Percentiles rank a stretch among this genome's conserved stretches.
phyloP scores from a whole-genome alignment of 2,329 filamentous ascomycete species.

The Stemphylium beticola region DNA sequence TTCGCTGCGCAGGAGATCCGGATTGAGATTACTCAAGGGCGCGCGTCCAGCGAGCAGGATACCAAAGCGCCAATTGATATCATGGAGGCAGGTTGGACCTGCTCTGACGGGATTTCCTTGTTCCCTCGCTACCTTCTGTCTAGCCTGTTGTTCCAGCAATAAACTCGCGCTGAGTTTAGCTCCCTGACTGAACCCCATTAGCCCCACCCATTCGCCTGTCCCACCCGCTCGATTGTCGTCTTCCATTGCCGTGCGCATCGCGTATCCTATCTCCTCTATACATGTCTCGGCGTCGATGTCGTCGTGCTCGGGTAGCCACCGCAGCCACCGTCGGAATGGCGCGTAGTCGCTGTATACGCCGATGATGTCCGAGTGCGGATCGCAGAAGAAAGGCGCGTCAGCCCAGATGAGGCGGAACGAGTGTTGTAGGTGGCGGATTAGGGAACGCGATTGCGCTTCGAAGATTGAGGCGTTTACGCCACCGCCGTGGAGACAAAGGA shows the following conservation, averaged over 20 bases:
- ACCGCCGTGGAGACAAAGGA: slow-evolving; percentile 83
- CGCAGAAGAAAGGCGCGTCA: slow-evolving; percentile 70
- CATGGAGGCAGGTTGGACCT: slow-evolving; percentile 34
- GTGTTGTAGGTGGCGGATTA: slow-evolving; percentile 57
- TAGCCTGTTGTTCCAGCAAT: slow-evolving; percentile 65
- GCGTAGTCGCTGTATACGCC: slow-evolving; percentile 69
- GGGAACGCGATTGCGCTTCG: slow-evolving; percentile 67
- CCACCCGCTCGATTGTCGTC: slow-evolving; percentile 51
- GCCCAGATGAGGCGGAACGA: slow-evolving; percentile 75
- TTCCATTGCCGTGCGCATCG: slow-evolving; percentile 53
- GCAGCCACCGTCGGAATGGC: slow-evolving; percentile 70
- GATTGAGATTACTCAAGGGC: slow-evolving; percentile 63
- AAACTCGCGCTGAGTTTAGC: slow-evolving; percentile 56
- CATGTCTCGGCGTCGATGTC: slow-evolving; percentile 58
- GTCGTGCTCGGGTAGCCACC: slow-evolving; percentile 66
- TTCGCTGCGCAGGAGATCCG: slow-evolving; percentile 41
- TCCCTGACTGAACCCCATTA: slow-evolving; percentile 59
- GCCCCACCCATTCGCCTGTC: slow-evolving; percentile 56
- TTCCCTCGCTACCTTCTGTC: slow-evolving; percentile 43
- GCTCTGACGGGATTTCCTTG: slow-evolving; percentile 26
- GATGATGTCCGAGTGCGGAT: slow-evolving; percentile 67
- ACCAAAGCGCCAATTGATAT: slow-evolving; percentile 62
- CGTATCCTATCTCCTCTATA: slow-evolving; percentile 56
- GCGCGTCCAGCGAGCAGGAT: slow-evolving; percentile 67
- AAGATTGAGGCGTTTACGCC: slow-evolving; percentile 76